phyloP scores from a whole-genome alignment of 1,139 yeast genomes.

The Pichia sp. region DNA sequence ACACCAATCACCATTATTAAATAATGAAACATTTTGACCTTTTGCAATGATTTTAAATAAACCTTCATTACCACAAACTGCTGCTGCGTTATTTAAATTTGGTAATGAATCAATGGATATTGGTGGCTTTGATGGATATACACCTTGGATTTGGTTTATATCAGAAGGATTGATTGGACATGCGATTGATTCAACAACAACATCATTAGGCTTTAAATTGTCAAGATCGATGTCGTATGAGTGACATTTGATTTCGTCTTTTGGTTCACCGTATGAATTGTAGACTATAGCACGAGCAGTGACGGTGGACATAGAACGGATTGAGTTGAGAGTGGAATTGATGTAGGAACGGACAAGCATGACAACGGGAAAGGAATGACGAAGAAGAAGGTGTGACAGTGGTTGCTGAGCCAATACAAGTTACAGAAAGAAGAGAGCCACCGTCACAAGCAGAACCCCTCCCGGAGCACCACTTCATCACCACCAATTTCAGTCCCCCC shows the following conservation, averaged over 20 bases:
- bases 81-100: constrained; percentile 50
- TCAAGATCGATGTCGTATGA: constrained; percentile 42
- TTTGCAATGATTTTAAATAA: constrained; percentile 73
- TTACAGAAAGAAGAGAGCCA: not conserved
- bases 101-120: constrained; percentile 46
- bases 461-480: too few relatives aligned
- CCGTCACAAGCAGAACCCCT: too few relatives aligned
- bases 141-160: constrained; percentile 87
- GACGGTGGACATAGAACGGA: constrained; percentile 18
- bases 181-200: constrained; percentile 62
- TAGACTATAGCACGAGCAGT: constrained; percentile 52
- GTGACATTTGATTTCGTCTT: constrained; percentile 49
- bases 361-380: too few relatives aligned
- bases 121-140: constrained; percentile 77
- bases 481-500: too few relatives aligned
- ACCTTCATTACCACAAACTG: constrained; percentile 93
- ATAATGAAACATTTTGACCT: constrained; percentile 46
- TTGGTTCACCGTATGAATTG: constrained; percentile 54
- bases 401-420: too few relatives aligned
- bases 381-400: too few relatives aligned
- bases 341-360: constrained; percentile 6
- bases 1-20: constrained; percentile 81
- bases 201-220: constrained; percentile 35
- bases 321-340: not conserved
- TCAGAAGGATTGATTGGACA: constrained; percentile 94